These are phyloP conservation scores for Periconia digitata DNA, from an alignment of 2,329 filamentous ascomycete genomes.

Conservation along the genomic window DNA sequence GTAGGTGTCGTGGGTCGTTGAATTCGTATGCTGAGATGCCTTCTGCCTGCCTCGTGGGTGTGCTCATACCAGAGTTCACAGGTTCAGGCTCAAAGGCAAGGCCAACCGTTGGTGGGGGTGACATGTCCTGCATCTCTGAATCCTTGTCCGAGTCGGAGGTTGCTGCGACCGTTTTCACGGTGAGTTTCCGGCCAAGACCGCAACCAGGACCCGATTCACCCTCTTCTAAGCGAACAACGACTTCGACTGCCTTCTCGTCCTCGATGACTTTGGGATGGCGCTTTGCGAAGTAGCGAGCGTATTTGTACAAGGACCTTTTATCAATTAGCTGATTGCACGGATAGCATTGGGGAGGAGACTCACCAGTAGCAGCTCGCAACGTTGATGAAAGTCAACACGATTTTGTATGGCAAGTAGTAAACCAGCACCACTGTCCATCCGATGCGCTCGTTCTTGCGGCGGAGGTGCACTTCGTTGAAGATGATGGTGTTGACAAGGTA, in stretches of 20 bases:
- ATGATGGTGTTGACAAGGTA: conserved; percentile 49
- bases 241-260: conserved; percentile 46
- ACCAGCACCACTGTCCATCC: conserved; percentile 40
- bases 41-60: neutral
- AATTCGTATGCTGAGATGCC: neutral
- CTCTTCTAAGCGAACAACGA: conserved; percentile 29
- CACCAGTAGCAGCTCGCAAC: conserved; percentile 37
- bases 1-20: neutral
- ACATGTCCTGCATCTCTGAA: neutral
- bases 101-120: too few species aligned
- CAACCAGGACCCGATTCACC: conserved; percentile 6
- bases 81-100: neutral
- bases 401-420: conserved; percentile 52
- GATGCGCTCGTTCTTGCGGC: conserved; percentile 48
- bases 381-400: conserved; percentile 49
- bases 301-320: conserved; percentile 44
- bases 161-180: conserved; percentile 18
- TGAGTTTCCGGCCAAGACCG: conserved; percentile 24
- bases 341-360: conserved; percentile 21
- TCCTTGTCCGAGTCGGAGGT: neutral
- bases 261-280: conserved; percentile 53
- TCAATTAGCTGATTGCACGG: neutral
- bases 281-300: conserved; percentile 50
- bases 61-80: neutral
- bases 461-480: conserved; percentile 54